These are phyloP conservation scores for Eimeria praecox DNA, from an alignment of 169 alveolate species.

Conservation along the genomic window DNA sequence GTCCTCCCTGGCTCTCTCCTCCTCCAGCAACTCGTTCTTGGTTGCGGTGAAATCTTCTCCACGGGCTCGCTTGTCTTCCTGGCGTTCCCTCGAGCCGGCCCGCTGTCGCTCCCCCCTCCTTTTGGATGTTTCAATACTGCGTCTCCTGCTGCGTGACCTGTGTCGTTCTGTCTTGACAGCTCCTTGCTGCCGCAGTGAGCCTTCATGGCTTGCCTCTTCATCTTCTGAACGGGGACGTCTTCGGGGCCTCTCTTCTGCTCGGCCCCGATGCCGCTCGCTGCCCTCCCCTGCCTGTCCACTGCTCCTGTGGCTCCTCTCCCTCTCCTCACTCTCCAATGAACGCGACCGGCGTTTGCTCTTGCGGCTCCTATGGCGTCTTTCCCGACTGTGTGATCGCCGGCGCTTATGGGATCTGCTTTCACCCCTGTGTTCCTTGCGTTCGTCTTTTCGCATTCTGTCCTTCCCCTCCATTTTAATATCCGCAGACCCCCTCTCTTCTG, in stretches of 20 bases:
- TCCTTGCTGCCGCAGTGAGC: not conserved
- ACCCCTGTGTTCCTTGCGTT: slow-evolving; percentile 11
- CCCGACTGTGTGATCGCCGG: slow-evolving; percentile 25
- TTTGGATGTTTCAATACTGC: not conserved
- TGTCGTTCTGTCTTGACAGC: not conserved
- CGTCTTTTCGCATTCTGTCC: not conserved
- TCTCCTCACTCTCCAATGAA: not conserved
- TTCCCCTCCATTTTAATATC: not conserved
- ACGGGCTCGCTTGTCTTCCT: not conserved
- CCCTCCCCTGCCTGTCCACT: not conserved
- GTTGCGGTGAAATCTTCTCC: not conserved
- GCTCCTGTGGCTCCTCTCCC: slow-evolving; percentile 26
- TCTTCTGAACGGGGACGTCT: not conserved
- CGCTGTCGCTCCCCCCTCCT: not conserved
- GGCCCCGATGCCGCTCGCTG: not conserved
- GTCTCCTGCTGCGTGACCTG: slow-evolving; percentile 41
- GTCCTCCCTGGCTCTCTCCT: slow-evolving; percentile 4
- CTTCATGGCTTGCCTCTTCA: not conserved
- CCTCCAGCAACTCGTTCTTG: slow-evolving; percentile 18
- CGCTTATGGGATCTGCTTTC: not conserved
- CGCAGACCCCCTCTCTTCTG: not conserved
- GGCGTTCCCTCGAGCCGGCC: slow-evolving; percentile 16
- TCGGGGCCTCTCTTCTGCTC: not conserved
- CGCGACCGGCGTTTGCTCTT: slow-evolving; percentile 40
- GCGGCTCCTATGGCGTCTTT: slow-evolving; percentile 10